Evolutionary conservation across 1,139 yeast species (phyloP), one percentile per base, ranked within the genome.

Genomic region (Nadsonia commutata): DNA sequence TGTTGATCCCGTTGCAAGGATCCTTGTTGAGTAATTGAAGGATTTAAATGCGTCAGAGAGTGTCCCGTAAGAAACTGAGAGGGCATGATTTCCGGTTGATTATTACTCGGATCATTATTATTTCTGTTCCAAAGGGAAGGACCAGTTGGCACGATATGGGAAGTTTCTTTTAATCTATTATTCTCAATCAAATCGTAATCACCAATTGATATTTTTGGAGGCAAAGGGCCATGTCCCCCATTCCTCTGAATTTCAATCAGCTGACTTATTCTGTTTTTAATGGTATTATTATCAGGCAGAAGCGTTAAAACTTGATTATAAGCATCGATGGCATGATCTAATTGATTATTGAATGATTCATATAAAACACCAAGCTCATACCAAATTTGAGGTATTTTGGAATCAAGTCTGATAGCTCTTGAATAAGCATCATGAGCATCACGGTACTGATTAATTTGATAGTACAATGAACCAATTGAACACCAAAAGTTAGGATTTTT

Each of bases 401-500:
- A 98, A 56, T 90, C 88, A 53, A 90, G 73, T 54, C 96, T 72
- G 49, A 90, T 90, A 11, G 98, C 98, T 48, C 97, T 71, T 9
- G 96, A 86, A 65, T 90, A 90, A n/a, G 98, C 98, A 60, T 90
- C 97, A 51, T 90, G 71, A 4, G 98, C 98, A 60, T 90, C 98
- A 47, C 95, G 76, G 65, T 84, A 90, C 65, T 90, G 98, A 45
- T 90, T 78, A 48, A 90, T 86, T 63, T 90, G 96, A 62, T 88
- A 90, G 66, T 90, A 90, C 49, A 90, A 71, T 9, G 90, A 97
- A 60, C 98, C 98, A 58, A 90, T 90, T 21, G 95, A 84, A 62
- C 98, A 90, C 98, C 98, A 90, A 67, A 90, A 90, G 1, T 96
- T 88, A 46, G 98, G 97, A 61, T 90, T 90, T 59, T 96, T 73